Evolutionary conservation across 2,329 filamentous ascomycete genomes (phyloP).

Genomic region (Talaromyces albobiverticillius): DNA sequence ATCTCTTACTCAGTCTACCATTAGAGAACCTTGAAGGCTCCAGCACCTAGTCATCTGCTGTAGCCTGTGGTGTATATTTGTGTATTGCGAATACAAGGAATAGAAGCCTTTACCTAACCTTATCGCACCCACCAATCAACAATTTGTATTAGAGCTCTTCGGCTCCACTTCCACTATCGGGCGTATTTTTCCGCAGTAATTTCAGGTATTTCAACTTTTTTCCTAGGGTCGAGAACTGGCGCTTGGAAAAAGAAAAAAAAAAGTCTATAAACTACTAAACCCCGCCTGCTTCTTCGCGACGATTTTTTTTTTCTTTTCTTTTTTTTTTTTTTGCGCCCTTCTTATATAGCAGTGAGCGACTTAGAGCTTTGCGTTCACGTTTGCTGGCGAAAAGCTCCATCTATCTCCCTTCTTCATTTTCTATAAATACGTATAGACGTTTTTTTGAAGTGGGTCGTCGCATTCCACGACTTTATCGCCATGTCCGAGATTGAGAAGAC

Average conservation of each 20-base stretch:
- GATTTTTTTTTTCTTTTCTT: neutral
- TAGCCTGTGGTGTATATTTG: neutral
- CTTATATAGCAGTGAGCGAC: slow-evolving; percentile 45
- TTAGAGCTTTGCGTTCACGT: slow-evolving; percentile 58
- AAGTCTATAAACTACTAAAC: slow-evolving; percentile 8
- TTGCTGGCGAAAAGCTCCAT: slow-evolving; percentile 47
- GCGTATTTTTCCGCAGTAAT: slow-evolving; percentile 4
- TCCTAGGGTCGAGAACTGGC: neutral
- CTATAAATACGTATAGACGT: slow-evolving; percentile 22
- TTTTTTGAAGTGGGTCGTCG: neutral
- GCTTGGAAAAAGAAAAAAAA: neutral
- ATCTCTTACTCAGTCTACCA: too few relatives aligned
- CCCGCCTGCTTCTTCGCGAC: slow-evolving; percentile 7
- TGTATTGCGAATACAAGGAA: neutral
- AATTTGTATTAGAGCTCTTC: neutral
- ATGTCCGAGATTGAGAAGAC: slow-evolving; percentile 7
- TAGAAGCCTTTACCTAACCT: neutral
- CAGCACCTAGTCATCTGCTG: too few relatives aligned
- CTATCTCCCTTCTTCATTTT: slow-evolving; percentile 20
- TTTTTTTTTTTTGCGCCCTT: slow-evolving; percentile 10
- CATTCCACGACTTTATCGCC: slow-evolving; percentile 22
- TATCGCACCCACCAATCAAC: neutral
- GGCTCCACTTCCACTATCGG: neutral
- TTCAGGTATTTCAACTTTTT: neutral
- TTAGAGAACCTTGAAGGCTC: too few relatives aligned